These are phyloP conservation scores for Phytophthora sp. DNA, from an alignment of 352 stramenopile species.

Conservation along the genomic window DNA sequence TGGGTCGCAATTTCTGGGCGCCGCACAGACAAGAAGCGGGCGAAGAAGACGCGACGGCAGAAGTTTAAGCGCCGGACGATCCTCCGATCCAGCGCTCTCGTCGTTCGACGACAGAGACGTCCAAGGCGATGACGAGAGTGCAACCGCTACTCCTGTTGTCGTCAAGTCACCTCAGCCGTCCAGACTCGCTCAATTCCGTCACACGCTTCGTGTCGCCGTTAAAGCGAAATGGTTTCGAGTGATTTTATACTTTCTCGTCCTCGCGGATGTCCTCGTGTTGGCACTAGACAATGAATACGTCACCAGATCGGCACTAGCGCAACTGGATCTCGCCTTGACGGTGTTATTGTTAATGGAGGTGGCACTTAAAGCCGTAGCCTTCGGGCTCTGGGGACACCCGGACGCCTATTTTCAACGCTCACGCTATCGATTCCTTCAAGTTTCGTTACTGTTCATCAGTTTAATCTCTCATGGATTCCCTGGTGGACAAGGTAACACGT, in stretches of 20 bases:
- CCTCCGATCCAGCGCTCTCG: slow-evolving; percentile 20
- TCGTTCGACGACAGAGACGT: slow-evolving; percentile 13
- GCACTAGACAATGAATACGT: slow-evolving; percentile 63
- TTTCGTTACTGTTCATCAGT: slow-evolving; percentile 51
- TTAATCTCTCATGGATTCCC: slow-evolving; percentile 59
- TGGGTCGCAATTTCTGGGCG: slow-evolving; percentile 43
- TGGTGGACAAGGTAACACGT: slow-evolving; percentile 26
- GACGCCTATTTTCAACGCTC: slow-evolving; percentile 64
- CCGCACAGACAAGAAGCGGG: neutral
- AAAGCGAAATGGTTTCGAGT: slow-evolving; percentile 57
- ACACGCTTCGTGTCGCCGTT: slow-evolving; percentile 38
- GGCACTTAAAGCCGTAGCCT: slow-evolving; percentile 58
- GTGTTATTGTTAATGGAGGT: slow-evolving; percentile 65
- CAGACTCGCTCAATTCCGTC: slow-evolving; percentile 39
- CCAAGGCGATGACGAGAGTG: slow-evolving; percentile 1
- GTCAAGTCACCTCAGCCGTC: slow-evolving; percentile 18
- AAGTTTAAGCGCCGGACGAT: slow-evolving; percentile 7
- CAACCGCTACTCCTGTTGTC: neutral
- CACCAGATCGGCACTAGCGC: slow-evolving; percentile 27
- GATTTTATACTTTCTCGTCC: slow-evolving; percentile 50
- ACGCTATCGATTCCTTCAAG: slow-evolving; percentile 58
- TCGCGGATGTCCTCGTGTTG: slow-evolving; percentile 61
- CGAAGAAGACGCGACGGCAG: slow-evolving; percentile 18
- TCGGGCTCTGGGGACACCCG: slow-evolving; percentile 46
- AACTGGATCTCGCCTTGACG: slow-evolving; percentile 70